These are phyloP conservation scores for Aspergillus sergii DNA, from an alignment of 2,329 filamentous ascomycete genomes.

Conservation along the genomic window DNA sequence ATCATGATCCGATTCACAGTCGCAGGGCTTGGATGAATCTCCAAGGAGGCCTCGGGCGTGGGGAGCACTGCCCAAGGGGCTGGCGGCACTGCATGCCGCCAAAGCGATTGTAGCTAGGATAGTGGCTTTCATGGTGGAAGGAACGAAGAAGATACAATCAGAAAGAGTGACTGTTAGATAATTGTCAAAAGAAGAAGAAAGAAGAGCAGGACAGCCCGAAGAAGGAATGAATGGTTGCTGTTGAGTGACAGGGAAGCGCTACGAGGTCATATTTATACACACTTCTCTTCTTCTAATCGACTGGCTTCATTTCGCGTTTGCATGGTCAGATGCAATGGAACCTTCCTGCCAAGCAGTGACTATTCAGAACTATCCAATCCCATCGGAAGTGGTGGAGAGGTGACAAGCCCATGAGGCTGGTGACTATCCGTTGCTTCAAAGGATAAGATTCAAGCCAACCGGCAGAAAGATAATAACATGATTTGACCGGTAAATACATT, in stretches of 20 bases:
- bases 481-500: neutral
- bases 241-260: neutral
- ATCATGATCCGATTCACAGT: neutral
- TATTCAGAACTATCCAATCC: conserved; percentile 11
- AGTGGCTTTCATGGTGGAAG: conserved; percentile 23
- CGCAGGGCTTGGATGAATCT: neutral
- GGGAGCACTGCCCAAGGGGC: conserved; percentile 14
- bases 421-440: neutral
- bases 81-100: conserved; percentile 20
- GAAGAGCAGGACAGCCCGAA: conserved; percentile 1
- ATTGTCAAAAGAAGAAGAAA: conserved; percentile 5
- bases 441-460: neutral
- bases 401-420: neutral
- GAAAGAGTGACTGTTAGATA: conserved; percentile 8
- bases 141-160: conserved; percentile 7
- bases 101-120: conserved; percentile 19
- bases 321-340: neutral
- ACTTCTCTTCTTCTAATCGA: neutral
- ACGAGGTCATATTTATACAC: conserved; percentile 11
- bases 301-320: neutral
- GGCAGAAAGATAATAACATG: too few species aligned
- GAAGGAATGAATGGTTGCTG: conserved; percentile 1
- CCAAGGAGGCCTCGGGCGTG: conserved; percentile 7
- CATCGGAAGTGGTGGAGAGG: neutral
- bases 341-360: conserved; percentile 9